phyloP scores from a whole-genome alignment of 495 filamentous ascomycete species.

The Lasiosphaeria miniovina region DNA sequence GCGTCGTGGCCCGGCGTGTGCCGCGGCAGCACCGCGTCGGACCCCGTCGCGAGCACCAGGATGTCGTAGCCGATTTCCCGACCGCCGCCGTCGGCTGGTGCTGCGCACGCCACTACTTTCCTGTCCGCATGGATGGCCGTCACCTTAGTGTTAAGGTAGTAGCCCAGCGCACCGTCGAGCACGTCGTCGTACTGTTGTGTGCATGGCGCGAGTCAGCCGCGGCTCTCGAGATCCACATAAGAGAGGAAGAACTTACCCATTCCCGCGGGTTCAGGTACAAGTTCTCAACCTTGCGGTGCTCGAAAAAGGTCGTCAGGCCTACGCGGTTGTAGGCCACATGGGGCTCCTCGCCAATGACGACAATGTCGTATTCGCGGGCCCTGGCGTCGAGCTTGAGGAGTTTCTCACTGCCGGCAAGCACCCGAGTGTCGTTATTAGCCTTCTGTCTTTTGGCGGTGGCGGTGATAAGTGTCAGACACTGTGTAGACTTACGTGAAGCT shows the following conservation, averaged over 20 bases:
- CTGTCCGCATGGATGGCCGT: slow-evolving; percentile 61
- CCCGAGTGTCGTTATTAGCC: too few species aligned
- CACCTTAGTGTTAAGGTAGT: slow-evolving; percentile 81
- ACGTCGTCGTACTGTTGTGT: slow-evolving; percentile 36
- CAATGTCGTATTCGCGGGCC: slow-evolving; percentile 73
- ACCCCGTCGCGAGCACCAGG: slow-evolving; percentile 88
- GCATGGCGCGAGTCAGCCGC: not conserved
- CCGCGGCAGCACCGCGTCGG: slow-evolving; percentile 78
- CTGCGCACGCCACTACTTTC: slow-evolving; percentile 70
- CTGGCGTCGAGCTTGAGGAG: slow-evolving; percentile 81
- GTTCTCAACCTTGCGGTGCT: slow-evolving; percentile 85
- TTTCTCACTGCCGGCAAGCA: slow-evolving; percentile 60
- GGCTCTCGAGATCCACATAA: not conserved
- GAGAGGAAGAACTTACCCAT: slow-evolving; percentile 61
- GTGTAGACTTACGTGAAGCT: slow-evolving; percentile 72
- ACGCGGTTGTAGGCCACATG: slow-evolving; percentile 96
- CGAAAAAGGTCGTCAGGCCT: slow-evolving; percentile 90
- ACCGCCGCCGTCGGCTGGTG: slow-evolving; percentile 35
- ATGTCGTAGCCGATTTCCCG: slow-evolving; percentile 77
- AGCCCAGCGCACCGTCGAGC: slow-evolving; percentile 66
- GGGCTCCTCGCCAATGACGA: slow-evolving; percentile 89
- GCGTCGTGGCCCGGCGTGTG: slow-evolving; percentile 83
- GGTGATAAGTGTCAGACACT: not conserved
- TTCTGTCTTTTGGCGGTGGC: slow-evolving; percentile 25
- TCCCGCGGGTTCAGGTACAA: slow-evolving; percentile 84